These are phyloP conservation scores for Porodaedalea pini DNA, from an alignment of 1,284 basidiomycete species.

Conservation along the genomic window DNA sequence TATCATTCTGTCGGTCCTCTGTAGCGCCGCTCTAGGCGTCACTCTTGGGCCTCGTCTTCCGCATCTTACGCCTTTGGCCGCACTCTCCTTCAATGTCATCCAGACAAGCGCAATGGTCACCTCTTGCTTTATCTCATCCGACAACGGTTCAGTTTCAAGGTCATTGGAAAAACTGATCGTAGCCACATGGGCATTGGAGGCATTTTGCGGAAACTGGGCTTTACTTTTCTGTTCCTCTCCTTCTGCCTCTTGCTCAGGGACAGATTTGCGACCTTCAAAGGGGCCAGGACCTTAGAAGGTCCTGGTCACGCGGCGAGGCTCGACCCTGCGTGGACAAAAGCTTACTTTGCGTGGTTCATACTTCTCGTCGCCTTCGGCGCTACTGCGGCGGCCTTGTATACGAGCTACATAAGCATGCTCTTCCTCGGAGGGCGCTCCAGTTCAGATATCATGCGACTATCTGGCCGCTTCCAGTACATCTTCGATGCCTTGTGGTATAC, in stretches of 20 bases:
- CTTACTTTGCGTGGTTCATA: too few relatives aligned
- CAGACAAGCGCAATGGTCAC: not conserved
- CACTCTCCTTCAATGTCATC: not conserved
- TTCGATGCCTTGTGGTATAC: not conserved
- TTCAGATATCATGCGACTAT: not conserved
- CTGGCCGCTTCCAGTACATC: not conserved
- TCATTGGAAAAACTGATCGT: not conserved
- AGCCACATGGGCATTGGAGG: not conserved
- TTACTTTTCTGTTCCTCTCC: not conserved
- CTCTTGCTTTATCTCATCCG: not conserved
- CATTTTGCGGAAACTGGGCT: not conserved
- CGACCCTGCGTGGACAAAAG: too few relatives aligned
- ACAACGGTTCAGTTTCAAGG: not conserved
- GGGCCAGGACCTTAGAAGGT: too few relatives aligned
- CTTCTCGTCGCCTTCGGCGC: too few relatives aligned
- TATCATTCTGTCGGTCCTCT: not conserved
- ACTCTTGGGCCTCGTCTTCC: not conserved
- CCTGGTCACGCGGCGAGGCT: too few relatives aligned
- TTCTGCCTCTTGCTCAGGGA: not conserved
- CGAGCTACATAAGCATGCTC: too few relatives aligned
- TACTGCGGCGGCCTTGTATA: not conserved
- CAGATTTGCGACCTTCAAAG: not conserved
- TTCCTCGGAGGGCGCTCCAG: not conserved
- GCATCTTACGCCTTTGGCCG: not conserved
- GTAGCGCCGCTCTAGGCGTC: not conserved